Evolutionary conservation across 768 basidiomycete genomes (phyloP), one percentile per base, ranked within the genome.

Genomic region (Pholiota molesta): DNA sequence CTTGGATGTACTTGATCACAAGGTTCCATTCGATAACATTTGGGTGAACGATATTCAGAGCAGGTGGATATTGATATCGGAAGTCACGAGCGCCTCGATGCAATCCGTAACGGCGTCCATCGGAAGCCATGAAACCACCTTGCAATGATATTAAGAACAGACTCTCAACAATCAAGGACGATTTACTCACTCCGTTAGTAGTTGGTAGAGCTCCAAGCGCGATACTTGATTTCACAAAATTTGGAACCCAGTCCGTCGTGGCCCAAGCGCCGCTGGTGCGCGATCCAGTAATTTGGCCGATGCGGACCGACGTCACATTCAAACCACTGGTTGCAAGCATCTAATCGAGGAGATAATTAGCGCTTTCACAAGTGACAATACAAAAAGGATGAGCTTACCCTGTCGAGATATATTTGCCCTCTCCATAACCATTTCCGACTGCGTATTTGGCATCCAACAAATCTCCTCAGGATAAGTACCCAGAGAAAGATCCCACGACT

Each of bases 341-440:
- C 75, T 76, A 52, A 8, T 31, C 6, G 31, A 54, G 23, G 6
- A 29, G 23, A 44, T 26, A 54, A 54, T n/a, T 6, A 37, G 16
- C 29, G 21, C 23, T 17, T 10, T 19, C 10, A 26, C 13, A 9
- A 7, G 6, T 31, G 31, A 5, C 52, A 7, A 16, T 37, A 10
- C 14, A 31, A 5, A 45, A 55, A 3, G 26, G 1, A 35, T 11
- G 40, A 19, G 59, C 74, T 1, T 42, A 77, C 73, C 55, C 74
- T 63, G 66, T 79, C 78, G 73, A 55, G 0, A 79, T 72, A 57
- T 78, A 79, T 67, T 80, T 79, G 35, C 73, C 68, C 49, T 73
- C 75, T 0, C 75, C 75, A 54, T 79, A 79, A 0, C 78, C 79
- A 52, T 55, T n/a, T 19, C 75, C 76, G 14, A 73, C 69, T 7